Conservation (phyloP, 805 yeast genomes). For the Nakazawaea holstii region DNA sequence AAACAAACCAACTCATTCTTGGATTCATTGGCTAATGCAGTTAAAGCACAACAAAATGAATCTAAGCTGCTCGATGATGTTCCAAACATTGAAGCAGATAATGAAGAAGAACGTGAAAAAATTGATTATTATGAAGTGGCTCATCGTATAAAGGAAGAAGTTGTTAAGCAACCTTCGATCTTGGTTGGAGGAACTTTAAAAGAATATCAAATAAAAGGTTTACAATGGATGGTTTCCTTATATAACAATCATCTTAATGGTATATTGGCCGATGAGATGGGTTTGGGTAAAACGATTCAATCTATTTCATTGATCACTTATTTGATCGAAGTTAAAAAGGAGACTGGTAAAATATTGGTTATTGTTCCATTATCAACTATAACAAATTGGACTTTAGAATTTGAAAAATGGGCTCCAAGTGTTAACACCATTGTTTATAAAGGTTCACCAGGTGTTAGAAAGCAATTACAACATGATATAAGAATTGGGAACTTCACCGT, state of each 20-base stretch:
- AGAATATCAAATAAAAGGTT: conserved; percentile 66
- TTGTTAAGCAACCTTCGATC: conserved; percentile 60
- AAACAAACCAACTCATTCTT: conserved; percentile 75
- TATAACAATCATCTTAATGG: conserved; percentile 59
- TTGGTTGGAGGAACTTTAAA: conserved; percentile 75
- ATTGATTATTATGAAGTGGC: conserved; percentile 81
- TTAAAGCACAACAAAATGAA: conserved; percentile 67
- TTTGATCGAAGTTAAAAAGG: conserved; percentile 60
- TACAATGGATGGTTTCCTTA: conserved; percentile 63
- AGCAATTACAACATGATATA: conserved; percentile 56
- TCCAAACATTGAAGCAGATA: conserved; percentile 24
- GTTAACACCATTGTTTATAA: conserved; percentile 68
- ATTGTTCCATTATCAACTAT: conserved; percentile 81
- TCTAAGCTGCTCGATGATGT: conserved; percentile 30
- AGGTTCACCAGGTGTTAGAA: conserved; percentile 72
- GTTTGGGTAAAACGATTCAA: conserved; percentile 66
- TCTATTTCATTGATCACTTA: conserved; percentile 74
- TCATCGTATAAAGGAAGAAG: conserved; percentile 64
- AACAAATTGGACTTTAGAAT: conserved; percentile 82
- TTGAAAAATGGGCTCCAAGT: conserved; percentile 86
- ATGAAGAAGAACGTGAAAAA: conserved; percentile 56
- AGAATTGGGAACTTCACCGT: conserved; percentile 70
- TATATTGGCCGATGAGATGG: conserved; percentile 66
- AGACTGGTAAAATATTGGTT: conserved; percentile 66
- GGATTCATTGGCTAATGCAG: conserved; percentile 75